phyloP scores from a whole-genome alignment of 306 rosid species.

The Erythrophleum fordii region DNA sequence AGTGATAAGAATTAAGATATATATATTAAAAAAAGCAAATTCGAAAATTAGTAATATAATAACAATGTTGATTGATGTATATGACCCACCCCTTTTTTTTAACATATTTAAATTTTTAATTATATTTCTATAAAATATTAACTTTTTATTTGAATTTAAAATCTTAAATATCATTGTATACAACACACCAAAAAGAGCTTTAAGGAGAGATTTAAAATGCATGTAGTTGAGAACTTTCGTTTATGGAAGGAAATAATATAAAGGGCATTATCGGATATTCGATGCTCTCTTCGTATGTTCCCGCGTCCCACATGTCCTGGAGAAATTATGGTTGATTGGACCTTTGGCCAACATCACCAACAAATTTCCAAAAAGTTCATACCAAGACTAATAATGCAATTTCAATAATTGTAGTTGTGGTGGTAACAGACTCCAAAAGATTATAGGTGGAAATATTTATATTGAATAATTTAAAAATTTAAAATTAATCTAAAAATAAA shows the following conservation, averaged over 20 bases:
- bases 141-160: not conserved
- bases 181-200: not conserved
- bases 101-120: too few relatives aligned
- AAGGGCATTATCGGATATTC: constrained; percentile 12
- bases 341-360: constrained; percentile 24
- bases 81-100: not conserved
- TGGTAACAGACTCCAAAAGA: too few relatives aligned
- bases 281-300: not conserved
- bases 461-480: too few relatives aligned
- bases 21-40: too few relatives aligned
- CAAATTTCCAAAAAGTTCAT: constrained; percentile 41
- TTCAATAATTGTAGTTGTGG: too few relatives aligned
- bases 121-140: too few relatives aligned
- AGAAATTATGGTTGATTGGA: constrained; percentile 50
- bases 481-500: too few relatives aligned
- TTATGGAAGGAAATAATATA: not conserved
- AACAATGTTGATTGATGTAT: not conserved
- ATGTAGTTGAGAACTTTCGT: not conserved
- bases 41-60: too few relatives aligned
- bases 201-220: not conserved
- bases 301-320: constrained; percentile 43
- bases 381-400: too few relatives aligned
- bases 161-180: not conserved
- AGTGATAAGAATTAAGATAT: too few relatives aligned
- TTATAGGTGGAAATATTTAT: too few relatives aligned